Conservation (phyloP, 108 stramenopile genomes). For the Nannochloropsis oceanica region DNA sequence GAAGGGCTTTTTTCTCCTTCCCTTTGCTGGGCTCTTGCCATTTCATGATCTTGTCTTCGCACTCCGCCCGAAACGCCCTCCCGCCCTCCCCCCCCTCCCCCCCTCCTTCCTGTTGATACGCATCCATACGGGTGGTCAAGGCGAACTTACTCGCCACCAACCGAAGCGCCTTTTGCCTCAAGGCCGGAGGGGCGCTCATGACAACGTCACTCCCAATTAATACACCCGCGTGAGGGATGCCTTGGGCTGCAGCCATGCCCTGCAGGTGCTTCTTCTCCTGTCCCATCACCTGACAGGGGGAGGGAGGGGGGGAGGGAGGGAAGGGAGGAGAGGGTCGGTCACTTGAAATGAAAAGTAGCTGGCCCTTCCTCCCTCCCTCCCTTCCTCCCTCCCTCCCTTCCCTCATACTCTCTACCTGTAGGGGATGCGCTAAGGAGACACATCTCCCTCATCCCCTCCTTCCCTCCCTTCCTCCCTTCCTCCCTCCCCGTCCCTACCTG, state of each 20-base stretch:
- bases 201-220: constrained; percentile 68
- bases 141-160: constrained; percentile 17
- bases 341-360: not conserved
- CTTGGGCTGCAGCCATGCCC: constrained; percentile 25
- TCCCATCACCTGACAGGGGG: constrained; percentile 38
- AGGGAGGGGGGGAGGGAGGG: not conserved
- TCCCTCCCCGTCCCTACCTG: too few relatives aligned
- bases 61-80: constrained; percentile 12
- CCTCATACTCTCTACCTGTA: not conserved
- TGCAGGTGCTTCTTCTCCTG: constrained; percentile 20
- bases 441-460: not conserved
- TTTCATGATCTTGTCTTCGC: constrained; percentile 62
- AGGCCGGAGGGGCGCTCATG: constrained; percentile 40
- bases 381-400: not conserved
- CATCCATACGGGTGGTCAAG: constrained; percentile 29
- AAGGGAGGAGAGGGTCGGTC: not conserved
- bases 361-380: not conserved
- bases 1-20: constrained; percentile 73
- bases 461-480: too few relatives aligned
- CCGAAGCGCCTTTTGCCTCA: constrained; percentile 55
- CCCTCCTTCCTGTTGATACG: not conserved
- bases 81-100: constrained; percentile 5
- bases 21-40: constrained; percentile 82
- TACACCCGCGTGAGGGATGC: constrained; percentile 50
- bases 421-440: not conserved